Evolutionary conservation across 352 stramenopile species (phyloP), one percentile per base, ranked within the genome.

Genomic region (Globisporangium acanthophoron): DNA sequence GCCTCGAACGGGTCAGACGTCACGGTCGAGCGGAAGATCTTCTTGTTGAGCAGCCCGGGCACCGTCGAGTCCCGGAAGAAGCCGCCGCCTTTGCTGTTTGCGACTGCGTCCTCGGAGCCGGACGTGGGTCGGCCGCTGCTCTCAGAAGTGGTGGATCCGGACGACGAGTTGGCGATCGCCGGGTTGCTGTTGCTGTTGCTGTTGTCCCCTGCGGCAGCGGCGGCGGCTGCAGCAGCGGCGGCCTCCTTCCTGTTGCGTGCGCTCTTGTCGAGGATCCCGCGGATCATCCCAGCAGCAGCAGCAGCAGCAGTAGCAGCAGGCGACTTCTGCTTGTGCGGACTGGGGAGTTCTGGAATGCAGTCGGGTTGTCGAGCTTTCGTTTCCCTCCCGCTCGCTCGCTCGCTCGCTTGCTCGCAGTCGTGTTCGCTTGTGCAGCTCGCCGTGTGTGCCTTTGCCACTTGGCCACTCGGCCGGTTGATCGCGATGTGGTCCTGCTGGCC

Each of bases 241-340:
- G 39, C n/a, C 3, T 13, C n/a, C 18, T 13, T 37, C 37, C 52
- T 59, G 27, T 20, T 49, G 39, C 52, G 44, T 21, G 53, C 50
- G 51, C 58, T 45, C 18, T 64, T 64, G n/a, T 65, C 52, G 24
- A 65, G 46, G n/a, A 65, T 58, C 24, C 59, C 59, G 27, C 59
- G 59, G 59, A 65, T 65, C 52, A 65, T 64, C 18, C 44, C n/a
- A 59, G 44, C 47, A 11, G 47, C 47, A 41, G 16, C 8, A 43
- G 29, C 24, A 33, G 8, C 9, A 18, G 21, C 21, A 18, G 4
- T 3, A 18, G 4, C 2, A 18, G 46, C 9, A 15, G 35, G 31
- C 2, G 48, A 20, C 24, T 27, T 27, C 24, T 27, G 24, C 24
- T 24, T 13, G 49, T 16, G 35, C 27, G 15, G 35, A 27, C 15